Percentiles rank a stretch among this genome's conserved stretches.
Conservation (phyloP, 345 rosid genomes). For the Turnera subulata region DNA sequence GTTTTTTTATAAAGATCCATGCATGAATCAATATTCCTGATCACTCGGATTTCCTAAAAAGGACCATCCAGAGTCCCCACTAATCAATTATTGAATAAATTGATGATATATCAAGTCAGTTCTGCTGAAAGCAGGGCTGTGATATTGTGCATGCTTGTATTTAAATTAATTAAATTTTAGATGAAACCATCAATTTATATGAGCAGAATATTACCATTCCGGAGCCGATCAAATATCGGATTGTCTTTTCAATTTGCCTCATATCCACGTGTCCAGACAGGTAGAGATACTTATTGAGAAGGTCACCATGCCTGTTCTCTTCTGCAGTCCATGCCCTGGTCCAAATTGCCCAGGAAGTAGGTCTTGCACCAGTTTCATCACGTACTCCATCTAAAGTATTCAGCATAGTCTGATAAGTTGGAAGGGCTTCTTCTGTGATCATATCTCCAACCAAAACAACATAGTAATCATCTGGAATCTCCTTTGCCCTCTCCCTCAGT, state of each 20-base stretch:
- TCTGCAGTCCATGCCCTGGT: conserved; percentile 75
- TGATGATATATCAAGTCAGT: no score
- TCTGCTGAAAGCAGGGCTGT: no score
- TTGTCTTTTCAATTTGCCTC: conserved; percentile 71
- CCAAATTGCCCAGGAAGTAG: conserved; percentile 68
- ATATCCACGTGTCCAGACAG: conserved; percentile 63
- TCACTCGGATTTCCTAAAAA: no score
- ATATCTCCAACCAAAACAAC: conserved; percentile 80
- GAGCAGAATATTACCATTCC: conserved; percentile 63
- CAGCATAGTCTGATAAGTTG: conserved; percentile 74
- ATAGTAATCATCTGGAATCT: conserved; percentile 84
- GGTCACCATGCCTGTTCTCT: conserved; percentile 74
- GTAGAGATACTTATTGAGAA: conserved; percentile 70
- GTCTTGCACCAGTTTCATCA: conserved; percentile 89
- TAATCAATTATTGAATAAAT: no score
- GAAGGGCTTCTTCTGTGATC: no score
- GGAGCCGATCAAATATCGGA: conserved; percentile 63
- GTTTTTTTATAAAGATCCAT: no score
- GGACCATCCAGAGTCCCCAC: no score
- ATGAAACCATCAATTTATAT: background rate
- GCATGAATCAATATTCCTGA: no score
- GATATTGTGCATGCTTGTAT: no score
- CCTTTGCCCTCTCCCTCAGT: conserved; percentile 77
- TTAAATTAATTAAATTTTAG: background rate
- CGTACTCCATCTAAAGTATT: conserved; percentile 72